Conservation (phyloP, 257 asterid species). For the Penstemon newberryi region DNA sequence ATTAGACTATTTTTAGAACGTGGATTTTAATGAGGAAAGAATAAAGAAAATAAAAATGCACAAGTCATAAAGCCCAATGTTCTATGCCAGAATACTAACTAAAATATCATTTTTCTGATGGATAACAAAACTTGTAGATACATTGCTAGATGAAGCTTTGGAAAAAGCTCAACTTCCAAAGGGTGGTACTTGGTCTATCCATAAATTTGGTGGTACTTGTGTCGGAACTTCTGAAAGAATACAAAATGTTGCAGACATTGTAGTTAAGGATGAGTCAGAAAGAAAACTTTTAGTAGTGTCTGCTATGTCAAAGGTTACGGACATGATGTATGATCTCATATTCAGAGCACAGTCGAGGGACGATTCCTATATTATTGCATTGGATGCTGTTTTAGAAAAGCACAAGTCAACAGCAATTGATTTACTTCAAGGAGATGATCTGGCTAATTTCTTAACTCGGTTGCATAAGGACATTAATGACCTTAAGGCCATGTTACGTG, state of each 20-base stretch:
- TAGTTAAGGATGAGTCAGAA: no score
- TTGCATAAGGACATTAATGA: slow-evolving; percentile 71
- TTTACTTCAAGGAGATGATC: no score
- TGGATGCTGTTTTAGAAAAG: slow-evolving; percentile 84
- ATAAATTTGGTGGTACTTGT: no score
- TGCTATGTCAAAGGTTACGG: slow-evolving; percentile 96
- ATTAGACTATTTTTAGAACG: neutral
- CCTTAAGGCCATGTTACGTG: slow-evolving; percentile 93
- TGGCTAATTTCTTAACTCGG: slow-evolving; percentile 56
- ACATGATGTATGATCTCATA: slow-evolving; percentile 94
- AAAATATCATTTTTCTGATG: no score
- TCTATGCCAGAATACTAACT: neutral
- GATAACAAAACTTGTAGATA: no score
- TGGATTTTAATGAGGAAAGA: no score
- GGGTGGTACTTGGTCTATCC: no score
- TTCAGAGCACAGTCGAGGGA: slow-evolving; percentile 78
- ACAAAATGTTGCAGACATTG: slow-evolving; percentile 75
- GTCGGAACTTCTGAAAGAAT: slow-evolving; percentile 86
- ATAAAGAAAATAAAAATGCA: no score
- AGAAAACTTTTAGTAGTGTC: slow-evolving; percentile 87
- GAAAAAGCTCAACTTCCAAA: no score
- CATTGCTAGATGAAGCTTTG: no score
- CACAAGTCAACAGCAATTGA: no score
- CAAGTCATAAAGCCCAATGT: neutral
- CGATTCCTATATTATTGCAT: slow-evolving; percentile 58